Percentiles rank a stretch among this genome's conserved stretches.
Evolutionary conservation across 83 land plant genomes (phyloP).

Genomic region (Larix sibirica): DNA sequence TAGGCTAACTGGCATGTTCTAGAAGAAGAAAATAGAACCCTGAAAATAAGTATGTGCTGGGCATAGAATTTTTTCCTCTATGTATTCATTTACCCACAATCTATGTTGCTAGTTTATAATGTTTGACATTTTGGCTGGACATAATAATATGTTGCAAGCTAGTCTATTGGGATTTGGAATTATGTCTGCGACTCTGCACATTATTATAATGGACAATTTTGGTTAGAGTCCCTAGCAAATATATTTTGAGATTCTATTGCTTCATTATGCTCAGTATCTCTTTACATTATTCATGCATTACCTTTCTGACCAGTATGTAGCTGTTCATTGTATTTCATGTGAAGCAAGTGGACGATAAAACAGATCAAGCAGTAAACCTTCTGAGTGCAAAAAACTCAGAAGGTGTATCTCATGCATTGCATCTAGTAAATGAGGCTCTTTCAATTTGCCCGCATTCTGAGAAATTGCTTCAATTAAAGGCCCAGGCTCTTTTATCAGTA

Average conservation of each 20-base stretch:
- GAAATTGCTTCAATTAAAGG: slow-evolving; percentile 75
- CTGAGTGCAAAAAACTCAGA: slow-evolving; percentile 28
- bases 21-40: neutral
- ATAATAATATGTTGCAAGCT: neutral
- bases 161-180: neutral
- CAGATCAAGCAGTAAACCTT: slow-evolving; percentile 33
- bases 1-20: neutral
- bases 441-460: slow-evolving; percentile 66
- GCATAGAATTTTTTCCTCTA: neutral
- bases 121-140: neutral
- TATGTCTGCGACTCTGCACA: neutral
- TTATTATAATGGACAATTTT: neutral
- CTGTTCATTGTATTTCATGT: slow-evolving; percentile 11
- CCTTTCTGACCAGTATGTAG: neutral
- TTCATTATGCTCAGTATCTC: neutral
- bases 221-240: neutral
- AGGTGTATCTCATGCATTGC: slow-evolving; percentile 56
- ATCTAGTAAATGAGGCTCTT: slow-evolving; percentile 66
- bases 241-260: neutral
- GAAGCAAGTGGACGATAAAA: slow-evolving; percentile 57
- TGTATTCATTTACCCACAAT: neutral
- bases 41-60: neutral
- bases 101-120: neutral
- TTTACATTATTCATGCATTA: neutral
- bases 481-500: slow-evolving; percentile 70